Percentiles rank a stretch among this genome's conserved stretches.
These are phyloP conservation scores for Solanum raphanifolium DNA, from an alignment of 257 asterid genomes.

Conservation along the genomic window DNA sequence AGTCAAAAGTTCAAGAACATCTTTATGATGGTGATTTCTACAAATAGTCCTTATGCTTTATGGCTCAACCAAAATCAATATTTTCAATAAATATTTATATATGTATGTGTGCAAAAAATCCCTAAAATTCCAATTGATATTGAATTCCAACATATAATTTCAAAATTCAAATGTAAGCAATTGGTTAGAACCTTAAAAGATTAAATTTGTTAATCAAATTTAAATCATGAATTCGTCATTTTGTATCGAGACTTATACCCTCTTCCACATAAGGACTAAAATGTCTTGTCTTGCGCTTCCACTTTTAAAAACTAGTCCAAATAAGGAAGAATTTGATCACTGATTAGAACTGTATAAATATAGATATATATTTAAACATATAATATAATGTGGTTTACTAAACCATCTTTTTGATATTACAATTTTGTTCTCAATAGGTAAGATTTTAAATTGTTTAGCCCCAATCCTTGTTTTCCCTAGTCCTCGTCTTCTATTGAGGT, in stretches of 20 bases:
- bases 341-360: not conserved
- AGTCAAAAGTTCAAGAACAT: not conserved
- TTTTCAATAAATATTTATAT: not conserved
- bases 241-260: not conserved
- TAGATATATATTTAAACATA: not conserved
- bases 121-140: not conserved
- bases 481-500: not conserved
- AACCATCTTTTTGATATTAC: not conserved
- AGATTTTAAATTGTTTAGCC: not conserved
- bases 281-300: not conserved
- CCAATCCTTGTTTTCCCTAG: not conserved
- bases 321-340: not conserved
- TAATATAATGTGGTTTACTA: not conserved
- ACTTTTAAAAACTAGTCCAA: not conserved
- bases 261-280: not conserved
- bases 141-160: not conserved
- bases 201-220: not conserved
- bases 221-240: not conserved
- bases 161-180: not conserved
- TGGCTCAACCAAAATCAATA: not conserved
- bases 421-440: not conserved
- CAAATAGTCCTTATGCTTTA: not conserved
- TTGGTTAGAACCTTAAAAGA: not conserved
- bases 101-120: not conserved
- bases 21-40: not conserved